A percentile compares a stretch with the other conserved stretches of the same genome.
Evolutionary conservation across 2,329 filamentous ascomycete genomes (phyloP).

Genomic region (Thermochaetoides dissita): DNA sequence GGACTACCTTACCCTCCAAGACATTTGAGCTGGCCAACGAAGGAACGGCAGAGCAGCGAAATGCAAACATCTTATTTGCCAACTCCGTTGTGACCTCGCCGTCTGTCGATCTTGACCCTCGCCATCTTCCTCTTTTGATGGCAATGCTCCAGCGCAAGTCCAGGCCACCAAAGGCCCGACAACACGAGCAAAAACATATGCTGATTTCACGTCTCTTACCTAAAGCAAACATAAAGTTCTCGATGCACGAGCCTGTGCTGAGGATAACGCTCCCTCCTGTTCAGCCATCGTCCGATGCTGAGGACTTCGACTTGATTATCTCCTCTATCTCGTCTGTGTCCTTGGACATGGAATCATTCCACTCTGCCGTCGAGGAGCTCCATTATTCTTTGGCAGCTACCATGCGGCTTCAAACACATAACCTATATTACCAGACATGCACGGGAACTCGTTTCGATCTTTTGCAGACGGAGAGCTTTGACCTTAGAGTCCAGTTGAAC

Average conservation of each 20-base stretch:
- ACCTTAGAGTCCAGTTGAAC: constrained; percentile 71
- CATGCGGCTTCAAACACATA: constrained; percentile 70
- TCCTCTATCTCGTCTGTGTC: constrained; percentile 90
- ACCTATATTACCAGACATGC: constrained; percentile 87
- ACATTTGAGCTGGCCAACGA: constrained; percentile 68
- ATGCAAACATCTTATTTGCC: constrained; percentile 90
- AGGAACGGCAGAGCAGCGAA: constrained; percentile 65
- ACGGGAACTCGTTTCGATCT: constrained; percentile 73
- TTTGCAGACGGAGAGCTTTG: constrained; percentile 73
- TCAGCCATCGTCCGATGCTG: constrained; percentile 46
- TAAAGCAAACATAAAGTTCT: constrained; percentile 88
- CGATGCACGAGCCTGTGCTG: constrained; percentile 89
- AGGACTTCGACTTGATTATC: constrained; percentile 90
- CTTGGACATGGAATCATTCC: constrained; percentile 87
- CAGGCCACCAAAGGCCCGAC: constrained; percentile 25
- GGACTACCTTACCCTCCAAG: constrained; percentile 88
- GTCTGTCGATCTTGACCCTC: constrained; percentile 82
- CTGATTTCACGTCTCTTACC: constrained; percentile 83
- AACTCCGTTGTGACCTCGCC: constrained; percentile 95
- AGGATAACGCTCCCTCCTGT: constrained; percentile 78
- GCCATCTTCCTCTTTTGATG: constrained; percentile 74
- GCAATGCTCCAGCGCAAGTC: constrained; percentile 53
- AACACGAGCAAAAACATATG: constrained; percentile 38
- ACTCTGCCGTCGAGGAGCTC: constrained; percentile 67
- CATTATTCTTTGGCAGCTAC: constrained; percentile 79